Evolutionary conservation across 768 basidiomycete species (phyloP), one percentile per base, ranked within the genome.

Genomic region (Filobasidium floriforme): DNA sequence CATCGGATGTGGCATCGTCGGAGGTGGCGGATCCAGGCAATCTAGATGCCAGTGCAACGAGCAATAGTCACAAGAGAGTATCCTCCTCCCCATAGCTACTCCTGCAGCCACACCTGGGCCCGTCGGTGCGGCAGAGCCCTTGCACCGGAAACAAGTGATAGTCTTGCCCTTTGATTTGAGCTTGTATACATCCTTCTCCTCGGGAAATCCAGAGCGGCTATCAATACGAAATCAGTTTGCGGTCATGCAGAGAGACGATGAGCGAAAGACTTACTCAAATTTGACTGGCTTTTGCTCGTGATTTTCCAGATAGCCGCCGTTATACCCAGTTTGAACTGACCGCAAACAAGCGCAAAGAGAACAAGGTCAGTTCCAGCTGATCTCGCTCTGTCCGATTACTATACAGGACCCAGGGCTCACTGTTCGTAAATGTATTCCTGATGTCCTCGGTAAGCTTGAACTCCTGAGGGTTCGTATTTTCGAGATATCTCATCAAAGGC

Each of bases 31-130:
- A 72, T 90, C 88, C 32, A 98, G 82, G 72, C 96, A 99, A 77
- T 98, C 96, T 64, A 97, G 84, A 75, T 99, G 96, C 89, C 94
- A 99, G 76, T 93, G 89, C 54, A 94, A 84, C 68, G 83, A 84
- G 79, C 96, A 99, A 75, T 92, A 90, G 79, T 99, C 96, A 77
- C 96, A 99, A 26, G 92, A 90, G 69, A 97, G 82, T 61, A 98
- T 91, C 72, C 83, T 73, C 41, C 79, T 65, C 60, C 78, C 73
- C 12, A 72, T 44, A 1, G 73, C 67, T 59, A 73, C 71, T 7
- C 76, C 74, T 65, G 73, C 70, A 24, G 75, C 73, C 14, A 72
- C 68, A 41, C 73, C 70, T 5, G 83, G 51, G 83, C 64, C 84
- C 82, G 75, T 84, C 85, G 73, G 82, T 73, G 71, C 85, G 77